Percentiles rank a stretch among this genome's conserved stretches.
Evolutionary conservation across 1,284 basidiomycete species (phyloP).

Genomic region (Boletellus deceptivus): DNA sequence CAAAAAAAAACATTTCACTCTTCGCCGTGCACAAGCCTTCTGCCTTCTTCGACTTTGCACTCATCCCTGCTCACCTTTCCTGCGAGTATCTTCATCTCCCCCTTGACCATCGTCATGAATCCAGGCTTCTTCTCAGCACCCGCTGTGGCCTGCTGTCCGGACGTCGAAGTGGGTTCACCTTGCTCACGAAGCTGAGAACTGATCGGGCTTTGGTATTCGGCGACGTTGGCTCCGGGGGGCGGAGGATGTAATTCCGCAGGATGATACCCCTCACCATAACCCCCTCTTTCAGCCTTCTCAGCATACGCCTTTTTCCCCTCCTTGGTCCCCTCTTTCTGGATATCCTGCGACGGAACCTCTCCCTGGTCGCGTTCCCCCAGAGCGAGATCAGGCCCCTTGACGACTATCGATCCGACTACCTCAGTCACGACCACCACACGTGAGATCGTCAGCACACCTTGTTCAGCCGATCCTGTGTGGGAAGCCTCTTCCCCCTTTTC

Average conservation of each 20-base stretch:
- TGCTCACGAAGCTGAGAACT: background rate
- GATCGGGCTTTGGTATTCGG: constrained; percentile 9
- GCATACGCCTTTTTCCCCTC: background rate
- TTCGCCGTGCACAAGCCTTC: constrained; percentile 31
- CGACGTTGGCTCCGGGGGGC: constrained; percentile 18
- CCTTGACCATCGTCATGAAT: constrained; percentile 44
- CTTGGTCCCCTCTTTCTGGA: constrained; percentile 1
- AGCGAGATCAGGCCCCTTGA: background rate
- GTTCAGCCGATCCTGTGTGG: background rate
- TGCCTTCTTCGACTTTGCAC: constrained; percentile 42
- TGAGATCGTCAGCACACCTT: constrained; percentile 9
- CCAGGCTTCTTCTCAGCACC: constrained; percentile 31
- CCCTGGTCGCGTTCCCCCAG: background rate
- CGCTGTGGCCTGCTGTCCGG: constrained; percentile 10
- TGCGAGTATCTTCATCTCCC: constrained; percentile 44
- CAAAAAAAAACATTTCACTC: constrained; percentile 11
- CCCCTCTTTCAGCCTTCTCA: background rate
- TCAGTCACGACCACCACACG: background rate
- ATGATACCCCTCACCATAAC: constrained; percentile 25
- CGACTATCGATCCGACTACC: background rate
- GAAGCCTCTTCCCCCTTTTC: background rate
- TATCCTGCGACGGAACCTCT: background rate
- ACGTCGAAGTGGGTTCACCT: background rate
- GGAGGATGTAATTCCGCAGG: constrained; percentile 30
- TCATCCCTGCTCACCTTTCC: constrained; percentile 44